These are phyloP conservation scores for Fusarium sp. DNA, from an alignment of 2,329 filamentous ascomycete genomes.

Conservation along the genomic window DNA sequence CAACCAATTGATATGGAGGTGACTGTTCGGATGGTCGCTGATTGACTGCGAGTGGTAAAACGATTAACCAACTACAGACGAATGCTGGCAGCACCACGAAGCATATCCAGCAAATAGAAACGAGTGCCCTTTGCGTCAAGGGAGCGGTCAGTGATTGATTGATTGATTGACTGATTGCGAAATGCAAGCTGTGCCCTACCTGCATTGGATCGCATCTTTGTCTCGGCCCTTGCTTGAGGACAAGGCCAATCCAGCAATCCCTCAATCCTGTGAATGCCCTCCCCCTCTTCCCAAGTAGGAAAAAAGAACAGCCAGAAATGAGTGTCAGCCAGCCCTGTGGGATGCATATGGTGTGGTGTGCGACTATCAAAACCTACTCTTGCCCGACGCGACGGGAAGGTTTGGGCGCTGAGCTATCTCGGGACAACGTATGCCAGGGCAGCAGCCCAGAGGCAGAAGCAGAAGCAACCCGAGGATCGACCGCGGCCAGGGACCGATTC, in stretches of 20 bases:
- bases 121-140: slow-evolving; percentile 16
- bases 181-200: slow-evolving; percentile 11
- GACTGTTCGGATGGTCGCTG: slow-evolving; percentile 16
- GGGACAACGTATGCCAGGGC: slow-evolving; percentile 24
- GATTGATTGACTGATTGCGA: slow-evolving; percentile 1
- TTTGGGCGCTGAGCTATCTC: slow-evolving; percentile 22
- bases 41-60: slow-evolving; percentile 4
- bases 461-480: slow-evolving; percentile 5
- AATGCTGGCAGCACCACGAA: slow-evolving; percentile 18
- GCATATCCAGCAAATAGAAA: slow-evolving; percentile 23
- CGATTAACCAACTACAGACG: slow-evolving; percentile 17
- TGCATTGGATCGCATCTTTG: slow-evolving; percentile 30
- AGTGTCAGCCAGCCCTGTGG: slow-evolving; percentile 19
- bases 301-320: slow-evolving; percentile 7
- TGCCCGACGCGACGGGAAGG: slow-evolving; percentile 13
- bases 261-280: slow-evolving; percentile 3
- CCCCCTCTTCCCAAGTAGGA: slow-evolving; percentile 16
- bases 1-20: slow-evolving; percentile 17
- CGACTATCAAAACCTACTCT: slow-evolving; percentile 15
- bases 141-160: slow-evolving; percentile 25
- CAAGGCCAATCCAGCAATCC: slow-evolving; percentile 17
- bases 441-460: not conserved
- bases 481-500: slow-evolving; percentile 18
- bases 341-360: slow-evolving; percentile 21
- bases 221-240: slow-evolving; percentile 7